Conservation (phyloP, 176 grass and related monocot genomes). For the Oryza coarctata region DNA sequence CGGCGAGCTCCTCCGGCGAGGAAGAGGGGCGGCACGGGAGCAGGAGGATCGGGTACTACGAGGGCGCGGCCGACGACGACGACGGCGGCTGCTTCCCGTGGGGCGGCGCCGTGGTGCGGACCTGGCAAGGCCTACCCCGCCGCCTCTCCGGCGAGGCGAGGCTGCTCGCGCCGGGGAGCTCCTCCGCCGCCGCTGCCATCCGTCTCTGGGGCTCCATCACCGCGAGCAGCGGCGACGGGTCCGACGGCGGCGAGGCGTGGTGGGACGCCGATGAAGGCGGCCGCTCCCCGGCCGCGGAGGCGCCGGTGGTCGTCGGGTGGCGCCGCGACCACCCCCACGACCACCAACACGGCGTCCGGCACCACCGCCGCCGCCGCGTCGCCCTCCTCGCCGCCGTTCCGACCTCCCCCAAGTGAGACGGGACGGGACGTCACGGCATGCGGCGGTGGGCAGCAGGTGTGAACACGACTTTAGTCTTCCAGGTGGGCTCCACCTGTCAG, state of each 20-base stretch:
- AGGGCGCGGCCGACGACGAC: constrained; percentile 1
- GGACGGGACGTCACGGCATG: background rate
- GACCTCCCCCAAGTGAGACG: background rate
- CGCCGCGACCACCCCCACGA: constrained; percentile 30
- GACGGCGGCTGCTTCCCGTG: constrained; percentile 38
- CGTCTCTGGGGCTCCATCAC: constrained; percentile 44
- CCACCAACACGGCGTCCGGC: background rate
- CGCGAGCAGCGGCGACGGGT: constrained; percentile 7
- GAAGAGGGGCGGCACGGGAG: background rate
- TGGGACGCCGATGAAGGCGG: constrained; percentile 49
- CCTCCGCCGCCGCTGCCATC: background rate
- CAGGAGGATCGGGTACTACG: constrained; percentile 36
- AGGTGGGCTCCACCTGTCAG: constrained; percentile 4
- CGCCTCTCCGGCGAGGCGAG: constrained; percentile 1
- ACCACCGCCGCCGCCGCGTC: background rate
- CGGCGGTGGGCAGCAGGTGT: background rate
- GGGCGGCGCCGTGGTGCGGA: constrained; percentile 49
- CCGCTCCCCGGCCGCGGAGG: background rate
- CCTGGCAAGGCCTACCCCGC: constrained; percentile 41
- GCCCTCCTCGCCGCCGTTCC: background rate
- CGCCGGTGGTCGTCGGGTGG: constrained; percentile 43
- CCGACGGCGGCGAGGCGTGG: background rate
- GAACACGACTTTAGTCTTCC: constrained; percentile 28
- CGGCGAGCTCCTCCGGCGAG: constrained; percentile 27
- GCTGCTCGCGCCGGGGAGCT: background rate